Base-by-base conservation (phyloP, 768 basidiomycete genomes). In the Collybia sp. region DNA sequence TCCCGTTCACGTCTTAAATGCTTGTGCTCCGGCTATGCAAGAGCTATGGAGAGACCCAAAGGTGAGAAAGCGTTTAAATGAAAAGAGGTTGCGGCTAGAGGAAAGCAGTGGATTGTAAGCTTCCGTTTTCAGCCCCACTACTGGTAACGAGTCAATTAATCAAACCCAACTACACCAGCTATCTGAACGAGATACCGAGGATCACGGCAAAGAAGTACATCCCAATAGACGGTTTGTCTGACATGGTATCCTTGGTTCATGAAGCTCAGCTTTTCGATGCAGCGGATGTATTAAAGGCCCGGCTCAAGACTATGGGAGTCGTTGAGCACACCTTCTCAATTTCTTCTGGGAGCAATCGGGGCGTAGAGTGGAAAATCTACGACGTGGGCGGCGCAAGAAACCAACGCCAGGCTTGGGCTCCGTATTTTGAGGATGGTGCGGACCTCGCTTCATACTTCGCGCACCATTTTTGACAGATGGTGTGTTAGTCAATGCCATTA, bases 61-160 rank as follows among this genome's bases (percentile, higher is more conserved):
- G 48, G 87, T 93, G 46, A 72, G 72, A 54, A 71, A 75, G 57
- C 71, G 78, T 44, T 67, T 92, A 44, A 70, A 73, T 20, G 84
- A 88, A 67, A 80, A 76, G 59, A 71, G 75, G 18, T 58, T 90
- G 43, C 72, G 88, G 57, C 53, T 90, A 45, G 86, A 91, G 65
- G 88, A 91, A 61, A 87, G 82, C 63, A 84, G 87, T 50, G 89
- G 89, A 41, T 91, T 92, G 88, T 92, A 58, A 69, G 86, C 71
- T 18, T 41, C 41, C 41, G 31, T 49, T 45, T 25, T 25, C 25
- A 25, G 8, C 8, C 25, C 8, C 25, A 25, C 3, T 25, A 25
- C 25, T 25, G 25, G 25, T 25, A 8, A 25, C 4, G 8, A 8
- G 8, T 25, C 8, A 25, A 25, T 8, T 25, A 25, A 25, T 25